A percentile compares a stretch with the other conserved stretches of the same genome.
phyloP scores from a whole-genome alignment of 305 asterid genomes.

The Striga hermonthica region DNA sequence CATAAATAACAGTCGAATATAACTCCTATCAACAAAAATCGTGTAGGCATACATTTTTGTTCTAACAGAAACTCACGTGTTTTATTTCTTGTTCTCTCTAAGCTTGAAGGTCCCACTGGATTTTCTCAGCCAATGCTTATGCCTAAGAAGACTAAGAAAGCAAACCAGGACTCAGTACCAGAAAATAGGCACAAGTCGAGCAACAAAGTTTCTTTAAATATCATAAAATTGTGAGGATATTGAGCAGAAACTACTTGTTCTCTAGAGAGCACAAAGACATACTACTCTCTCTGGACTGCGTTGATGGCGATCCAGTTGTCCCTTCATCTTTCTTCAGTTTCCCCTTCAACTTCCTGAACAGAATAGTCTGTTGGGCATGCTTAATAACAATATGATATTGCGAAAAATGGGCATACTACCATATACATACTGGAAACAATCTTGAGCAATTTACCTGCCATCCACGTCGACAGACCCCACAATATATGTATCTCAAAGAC shows the following conservation, averaged over 20 bases:
- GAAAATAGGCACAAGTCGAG: constrained; percentile 25
- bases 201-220: constrained; percentile 24
- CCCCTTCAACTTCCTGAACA: constrained; percentile 85
- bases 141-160: constrained; percentile 50
- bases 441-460: no score
- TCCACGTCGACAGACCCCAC: no score
- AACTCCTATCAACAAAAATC: constrained; percentile 1
- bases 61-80: constrained; percentile 74
- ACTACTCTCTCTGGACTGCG: constrained; percentile 98
- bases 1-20: no score
- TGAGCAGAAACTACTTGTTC: constrained; percentile 19
- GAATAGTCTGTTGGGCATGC: constrained; percentile 12
- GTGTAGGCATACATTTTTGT: constrained; percentile 9
- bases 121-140: constrained; percentile 93
- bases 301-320: constrained; percentile 85
- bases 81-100: constrained; percentile 97
- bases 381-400: no score
- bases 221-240: constrained; percentile 23
- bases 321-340: constrained; percentile 91
- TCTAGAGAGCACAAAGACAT: constrained; percentile 39
- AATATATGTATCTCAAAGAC: no score
- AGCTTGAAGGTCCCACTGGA: constrained; percentile 89
- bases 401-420: no score
- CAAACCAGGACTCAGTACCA: constrained; percentile 22
- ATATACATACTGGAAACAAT: no score